phyloP scores from a whole-genome alignment of 2,329 filamentous ascomycete genomes.

The Phaeosphaeria sp. region DNA sequence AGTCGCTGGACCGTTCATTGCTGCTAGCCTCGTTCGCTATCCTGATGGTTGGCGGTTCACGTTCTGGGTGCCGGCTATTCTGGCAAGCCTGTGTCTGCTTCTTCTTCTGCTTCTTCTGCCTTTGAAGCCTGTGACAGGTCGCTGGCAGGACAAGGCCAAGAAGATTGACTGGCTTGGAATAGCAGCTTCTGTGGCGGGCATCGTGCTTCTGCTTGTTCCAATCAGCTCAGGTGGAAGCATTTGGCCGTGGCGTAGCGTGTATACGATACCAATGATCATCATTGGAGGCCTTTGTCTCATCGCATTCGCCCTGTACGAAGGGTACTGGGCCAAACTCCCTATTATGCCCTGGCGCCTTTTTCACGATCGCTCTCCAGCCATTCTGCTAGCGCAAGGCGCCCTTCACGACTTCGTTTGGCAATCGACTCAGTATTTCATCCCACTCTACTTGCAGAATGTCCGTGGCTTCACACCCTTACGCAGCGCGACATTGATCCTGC shows the following conservation, averaged over 20 bases:
- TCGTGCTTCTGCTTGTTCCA: conserved; percentile 1
- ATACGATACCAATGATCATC: conserved; percentile 6
- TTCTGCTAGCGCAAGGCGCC: conserved; percentile 1
- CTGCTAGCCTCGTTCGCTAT: conserved; percentile 6
- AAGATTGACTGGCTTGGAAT: conserved; percentile 7
- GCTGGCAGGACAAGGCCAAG: conserved; percentile 2
- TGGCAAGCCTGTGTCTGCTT: not conserved
- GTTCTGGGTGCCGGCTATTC: not conserved
- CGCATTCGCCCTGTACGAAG: conserved; percentile 6
- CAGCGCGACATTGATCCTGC: conserved; percentile 31
- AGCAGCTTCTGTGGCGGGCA: not conserved
- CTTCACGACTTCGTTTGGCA: conserved; percentile 57
- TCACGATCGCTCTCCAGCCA: not conserved
- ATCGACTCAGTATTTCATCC: conserved; percentile 48
- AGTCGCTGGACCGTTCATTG: conserved; percentile 9
- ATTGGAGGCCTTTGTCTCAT: conserved; percentile 6
- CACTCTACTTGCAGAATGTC: conserved; percentile 34
- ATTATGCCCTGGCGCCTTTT: conserved; percentile 8
- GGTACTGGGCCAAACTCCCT: not conserved
- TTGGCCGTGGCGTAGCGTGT: conserved; percentile 3
- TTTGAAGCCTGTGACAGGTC: not conserved
- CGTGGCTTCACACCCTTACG: conserved; percentile 26
- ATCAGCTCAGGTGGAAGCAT: conserved; percentile 7
- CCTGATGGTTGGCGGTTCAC: conserved; percentile 6
- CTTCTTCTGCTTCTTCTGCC: not conserved